Evolutionary conservation across 1,139 yeast species (phyloP).

Genomic region (Diutina siamensis): DNA sequence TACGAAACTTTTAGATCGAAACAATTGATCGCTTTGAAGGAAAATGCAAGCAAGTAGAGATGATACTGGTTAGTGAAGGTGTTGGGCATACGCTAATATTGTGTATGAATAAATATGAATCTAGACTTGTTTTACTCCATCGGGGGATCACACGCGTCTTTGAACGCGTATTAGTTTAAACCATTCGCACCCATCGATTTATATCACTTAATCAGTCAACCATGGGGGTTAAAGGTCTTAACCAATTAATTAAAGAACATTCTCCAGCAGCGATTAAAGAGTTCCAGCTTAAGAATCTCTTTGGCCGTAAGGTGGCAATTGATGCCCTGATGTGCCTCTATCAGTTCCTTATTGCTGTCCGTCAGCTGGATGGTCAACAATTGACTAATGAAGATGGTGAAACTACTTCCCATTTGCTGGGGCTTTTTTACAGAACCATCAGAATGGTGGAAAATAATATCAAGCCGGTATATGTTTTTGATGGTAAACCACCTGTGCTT

Average conservation of each 20-base stretch:
- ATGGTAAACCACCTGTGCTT: conserved; percentile 88
- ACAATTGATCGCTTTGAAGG: conserved; percentile 89
- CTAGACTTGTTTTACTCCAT: neutral
- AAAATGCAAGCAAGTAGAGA: conserved; percentile 42
- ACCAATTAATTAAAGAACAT: conserved; percentile 73
- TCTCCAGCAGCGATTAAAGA: conserved; percentile 76
- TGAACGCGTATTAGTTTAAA: too few relatives aligned
- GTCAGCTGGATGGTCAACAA: conserved; percentile 96
- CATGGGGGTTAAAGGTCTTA: conserved; percentile 35
- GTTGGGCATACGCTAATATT: too few relatives aligned
- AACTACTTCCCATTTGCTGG: conserved; percentile 92
- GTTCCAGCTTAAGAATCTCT: conserved; percentile 72
- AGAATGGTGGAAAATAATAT: conserved; percentile 84
- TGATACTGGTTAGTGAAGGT: too few relatives aligned
- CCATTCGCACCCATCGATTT: too few relatives aligned
- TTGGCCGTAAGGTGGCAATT: conserved; percentile 93
- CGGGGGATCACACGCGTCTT: too few relatives aligned
- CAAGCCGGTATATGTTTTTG: conserved; percentile 93
- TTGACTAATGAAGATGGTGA: conserved; percentile 82
- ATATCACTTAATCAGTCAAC: neutral
- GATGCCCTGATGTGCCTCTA: conserved; percentile 86
- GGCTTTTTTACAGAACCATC: conserved; percentile 87
- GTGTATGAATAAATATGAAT: neutral
- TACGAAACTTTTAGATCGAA: conserved; percentile 90
- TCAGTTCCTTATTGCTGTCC: conserved; percentile 88